Conservation (phyloP, 148 eudicot species). For the Camellia lanceoleosa region DNA sequence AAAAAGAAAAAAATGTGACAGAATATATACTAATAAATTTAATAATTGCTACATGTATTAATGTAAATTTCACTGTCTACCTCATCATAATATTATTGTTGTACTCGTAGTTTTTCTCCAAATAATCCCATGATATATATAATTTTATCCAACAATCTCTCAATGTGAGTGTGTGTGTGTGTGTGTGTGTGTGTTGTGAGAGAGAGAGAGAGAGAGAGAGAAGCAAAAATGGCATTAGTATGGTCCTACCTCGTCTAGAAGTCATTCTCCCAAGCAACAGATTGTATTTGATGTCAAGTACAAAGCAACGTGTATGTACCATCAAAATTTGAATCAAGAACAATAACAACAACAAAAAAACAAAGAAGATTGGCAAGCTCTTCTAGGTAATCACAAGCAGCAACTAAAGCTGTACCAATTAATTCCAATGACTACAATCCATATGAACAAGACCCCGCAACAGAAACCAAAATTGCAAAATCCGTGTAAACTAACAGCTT, state of each 20-base stretch:
- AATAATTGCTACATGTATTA: too few species aligned
- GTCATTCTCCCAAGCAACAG: neutral
- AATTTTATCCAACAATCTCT: too few species aligned
- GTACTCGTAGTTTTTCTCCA: too few species aligned
- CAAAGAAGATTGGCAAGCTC: neutral
- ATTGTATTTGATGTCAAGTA: neutral
- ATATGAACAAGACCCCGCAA: neutral
- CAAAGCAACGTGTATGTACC: neutral
- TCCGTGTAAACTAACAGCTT: too few species aligned
- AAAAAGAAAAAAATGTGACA: too few species aligned
- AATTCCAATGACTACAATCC: neutral
- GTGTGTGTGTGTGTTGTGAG: too few species aligned
- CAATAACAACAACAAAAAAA: neutral
- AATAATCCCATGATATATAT: too few species aligned
- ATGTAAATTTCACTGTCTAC: too few species aligned
- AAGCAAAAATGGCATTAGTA: constrained; percentile 1
- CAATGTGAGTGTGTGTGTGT: too few species aligned
- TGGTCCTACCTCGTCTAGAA: neutral
- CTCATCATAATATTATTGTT: too few species aligned
- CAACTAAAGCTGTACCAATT: neutral
- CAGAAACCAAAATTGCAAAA: too few species aligned
- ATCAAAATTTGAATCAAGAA: neutral
- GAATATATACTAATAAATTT: too few species aligned
- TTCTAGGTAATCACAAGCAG: neutral
- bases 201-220: neutral